These are phyloP conservation scores for Cordyceps pruinosa DNA, from an alignment of 2,329 filamentous ascomycete species.

Conservation along the genomic window DNA sequence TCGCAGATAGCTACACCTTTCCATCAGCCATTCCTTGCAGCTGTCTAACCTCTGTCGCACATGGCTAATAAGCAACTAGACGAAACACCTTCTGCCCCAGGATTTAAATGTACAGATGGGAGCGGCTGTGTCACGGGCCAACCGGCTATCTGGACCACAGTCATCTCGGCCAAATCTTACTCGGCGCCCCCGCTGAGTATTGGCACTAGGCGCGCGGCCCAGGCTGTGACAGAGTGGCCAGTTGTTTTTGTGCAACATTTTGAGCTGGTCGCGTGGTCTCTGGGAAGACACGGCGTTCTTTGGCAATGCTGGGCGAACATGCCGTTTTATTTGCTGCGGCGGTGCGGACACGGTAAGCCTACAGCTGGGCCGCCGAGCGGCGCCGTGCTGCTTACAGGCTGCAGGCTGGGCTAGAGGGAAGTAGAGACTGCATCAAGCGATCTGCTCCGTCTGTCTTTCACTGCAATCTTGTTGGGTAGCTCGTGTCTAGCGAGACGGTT, in stretches of 20 bases:
- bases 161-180: conserved; percentile 5
- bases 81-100: too few species aligned
- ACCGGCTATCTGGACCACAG: not conserved
- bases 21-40: not conserved
- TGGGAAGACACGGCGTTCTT: too few species aligned
- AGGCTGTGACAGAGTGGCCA: not conserved
- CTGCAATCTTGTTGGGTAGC: too few species aligned
- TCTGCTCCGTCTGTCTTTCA: too few species aligned
- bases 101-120: not conserved
- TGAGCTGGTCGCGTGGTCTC: not conserved
- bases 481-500: too few species aligned
- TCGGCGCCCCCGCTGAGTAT: not conserved
- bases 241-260: not conserved
- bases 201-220: not conserved
- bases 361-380: too few species aligned
- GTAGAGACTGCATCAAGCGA: too few species aligned
- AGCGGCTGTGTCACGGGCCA: not conserved
- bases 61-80: not conserved
- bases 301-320: too few species aligned
- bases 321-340: too few species aligned
- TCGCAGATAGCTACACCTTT: not conserved
- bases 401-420: too few species aligned
- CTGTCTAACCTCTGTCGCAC: not conserved
- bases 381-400: too few species aligned
- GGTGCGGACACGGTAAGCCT: too few species aligned